Base-by-base conservation (phyloP, 179 eudicot species). In the Silene vulgaris region DNA sequence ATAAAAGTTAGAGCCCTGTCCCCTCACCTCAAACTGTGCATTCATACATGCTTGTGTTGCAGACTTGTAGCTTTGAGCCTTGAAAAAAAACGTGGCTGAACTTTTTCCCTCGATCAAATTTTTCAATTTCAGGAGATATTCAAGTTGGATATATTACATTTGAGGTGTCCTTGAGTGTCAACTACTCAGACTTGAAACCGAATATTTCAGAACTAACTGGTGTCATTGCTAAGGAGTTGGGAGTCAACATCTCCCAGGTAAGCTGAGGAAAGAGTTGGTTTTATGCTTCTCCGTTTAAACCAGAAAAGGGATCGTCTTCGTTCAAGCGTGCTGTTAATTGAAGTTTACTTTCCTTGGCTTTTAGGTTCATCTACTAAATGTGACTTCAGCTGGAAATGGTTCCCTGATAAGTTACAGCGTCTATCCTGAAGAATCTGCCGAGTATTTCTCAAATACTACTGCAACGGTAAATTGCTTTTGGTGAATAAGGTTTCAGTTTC, bases 161-260 rank as follows among this genome's bases (percentile, higher is more conserved):
- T 82, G 86, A 78, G 65, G 81, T 95, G 92, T 84, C 84, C 45
- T 78, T 89, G 79, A 82, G 80, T 63, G 80, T 88, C 71, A 89
- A 82, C 16, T 83, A 86, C 75, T 79, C 86, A 20, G 85, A 86
- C 72, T 76, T 92, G 87, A 87, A 89, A 77, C 91, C 96, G 76
- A 91, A 50, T 43, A 73, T 92, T 26, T 43, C 86, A 19, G 90
- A 88, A 73, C 88, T 95, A 57, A 74, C 86, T 60, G 80, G 84
- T 60, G 64, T 78, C 29, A 84, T 95, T 84, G 89, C 96, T 54
- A 79, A 86, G 79, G 91, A 88, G 67, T 80, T 95, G 23, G 85
- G 77, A 78, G 87, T 92, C 56, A 84, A 87, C 71, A 60, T 13
- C 66, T 88, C 95, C 63, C 99, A 92, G 96, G 97, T 90, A 81